Evolutionary conservation across 345 rosid species (phyloP), one percentile per base, ranked within the genome.

Genomic region (Syzygium aqueum): DNA sequence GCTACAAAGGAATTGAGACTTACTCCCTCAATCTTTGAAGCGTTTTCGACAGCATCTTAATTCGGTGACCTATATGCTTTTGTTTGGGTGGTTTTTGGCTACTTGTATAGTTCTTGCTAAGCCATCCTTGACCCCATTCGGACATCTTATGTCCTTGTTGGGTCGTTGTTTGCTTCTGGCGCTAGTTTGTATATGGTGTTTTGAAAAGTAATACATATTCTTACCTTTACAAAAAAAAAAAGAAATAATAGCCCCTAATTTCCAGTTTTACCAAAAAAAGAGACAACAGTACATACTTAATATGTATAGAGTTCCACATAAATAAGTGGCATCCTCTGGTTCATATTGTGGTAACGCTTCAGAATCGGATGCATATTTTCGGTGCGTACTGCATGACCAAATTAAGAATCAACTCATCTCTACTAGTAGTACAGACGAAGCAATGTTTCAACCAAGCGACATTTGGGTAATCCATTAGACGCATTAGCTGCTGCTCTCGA

Each of bases 401-500:
- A 88, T 93, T 93, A 54, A 93, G 93, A 86, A 90, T 92, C 80
- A 93, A 92, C 90, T 93, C 95, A 85, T 92, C 93, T 86, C 90
- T 93, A 51, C 92, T 93, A 15, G 95, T 93, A 1, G 95, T 92
- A 65, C 94, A 92, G 88, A 93, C 92, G 92, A 93, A 93, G 63
- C 94, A 92, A 87, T 93, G 94, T 84, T 92, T 93, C 51, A 93
- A 87, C 10, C 91, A 89, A 67, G 92, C 91, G 27, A 93, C 93
- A 86, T 93, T 93, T n/a, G 94, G 93, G 85, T 93, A 94, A 89
- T 93, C 92, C 87, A 93, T 91, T 54, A 91, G 90, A 63, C 95
- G 94, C 94, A 93, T 92, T 85, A 93, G 88, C 90, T 92, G 95
- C 90, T 92, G 86, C 89, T 93, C 95, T 14, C 95, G 94, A 85